phyloP scores from a whole-genome alignment of 768 basidiomycete genomes.

The Pisolithus orientalis region DNA sequence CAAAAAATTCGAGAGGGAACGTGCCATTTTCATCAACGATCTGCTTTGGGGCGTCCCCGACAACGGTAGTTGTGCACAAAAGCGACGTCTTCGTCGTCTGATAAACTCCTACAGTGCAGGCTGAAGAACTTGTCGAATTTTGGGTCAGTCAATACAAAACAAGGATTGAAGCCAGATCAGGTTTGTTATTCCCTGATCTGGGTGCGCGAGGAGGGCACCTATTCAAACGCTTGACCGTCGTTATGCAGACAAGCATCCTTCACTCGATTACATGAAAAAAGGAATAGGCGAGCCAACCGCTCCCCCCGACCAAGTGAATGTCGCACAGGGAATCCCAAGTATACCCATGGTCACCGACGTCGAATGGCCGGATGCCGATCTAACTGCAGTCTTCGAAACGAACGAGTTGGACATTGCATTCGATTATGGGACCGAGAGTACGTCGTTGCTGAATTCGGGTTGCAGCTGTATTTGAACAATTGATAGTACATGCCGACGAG shows the following conservation, averaged over 20 bases:
- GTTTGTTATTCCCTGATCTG: conserved; percentile 5
- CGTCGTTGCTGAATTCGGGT: neutral
- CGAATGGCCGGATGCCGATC: conserved; percentile 13
- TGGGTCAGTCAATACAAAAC: conserved; percentile 70
- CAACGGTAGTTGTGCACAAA: conserved; percentile 38
- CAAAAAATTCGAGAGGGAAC: conserved; percentile 54
- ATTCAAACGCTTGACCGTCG: conserved; percentile 1
- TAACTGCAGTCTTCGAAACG: conserved; percentile 3
- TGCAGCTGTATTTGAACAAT: neutral
- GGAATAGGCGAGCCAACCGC: conserved; percentile 4
- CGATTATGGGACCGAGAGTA: conserved; percentile 19
- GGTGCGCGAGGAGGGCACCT: neutral
- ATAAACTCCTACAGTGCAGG: conserved; percentile 43
- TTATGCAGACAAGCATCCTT: conserved; percentile 32
- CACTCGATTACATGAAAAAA: conserved; percentile 44
- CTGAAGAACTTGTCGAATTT: conserved; percentile 60
- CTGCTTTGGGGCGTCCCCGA: conserved; percentile 63
- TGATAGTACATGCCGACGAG: conserved; percentile 1
- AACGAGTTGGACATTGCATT: conserved; percentile 19
- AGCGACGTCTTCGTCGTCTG: conserved; percentile 1
- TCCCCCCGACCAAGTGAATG: neutral
- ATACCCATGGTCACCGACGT: conserved; percentile 7
- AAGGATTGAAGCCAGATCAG: conserved; percentile 59
- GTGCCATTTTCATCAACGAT: conserved; percentile 47
- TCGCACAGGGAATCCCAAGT: neutral